phyloP scores from a whole-genome alignment of 2,329 filamentous ascomycete species.

The Taxawa tesnikishii region DNA sequence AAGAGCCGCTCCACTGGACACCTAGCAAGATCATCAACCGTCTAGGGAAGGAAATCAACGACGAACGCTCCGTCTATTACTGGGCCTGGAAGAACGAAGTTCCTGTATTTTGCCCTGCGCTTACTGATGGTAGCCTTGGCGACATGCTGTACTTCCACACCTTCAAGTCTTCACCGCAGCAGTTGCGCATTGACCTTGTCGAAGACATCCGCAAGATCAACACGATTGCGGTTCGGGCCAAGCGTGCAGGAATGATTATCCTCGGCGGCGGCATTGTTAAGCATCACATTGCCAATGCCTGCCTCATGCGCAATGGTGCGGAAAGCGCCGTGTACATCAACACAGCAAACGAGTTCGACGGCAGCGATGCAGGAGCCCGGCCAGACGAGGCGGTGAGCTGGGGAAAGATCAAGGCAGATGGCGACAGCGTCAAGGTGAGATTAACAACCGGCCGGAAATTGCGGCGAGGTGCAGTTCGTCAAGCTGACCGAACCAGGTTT shows the following conservation, averaged over 20 bases:
- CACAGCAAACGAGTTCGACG: constrained; percentile 94
- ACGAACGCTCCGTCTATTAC: constrained; percentile 85
- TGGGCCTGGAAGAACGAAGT: constrained; percentile 98
- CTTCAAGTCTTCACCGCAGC: constrained; percentile 72
- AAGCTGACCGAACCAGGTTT: too few relatives aligned
- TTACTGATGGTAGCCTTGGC: constrained; percentile 88
- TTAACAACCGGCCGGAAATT: too few relatives aligned
- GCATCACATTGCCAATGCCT: constrained; percentile 96
- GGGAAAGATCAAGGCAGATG: constrained; percentile 92
- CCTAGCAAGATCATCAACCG: constrained; percentile 84
- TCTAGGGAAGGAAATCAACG: constrained; percentile 85
- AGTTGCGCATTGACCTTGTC: constrained; percentile 80
- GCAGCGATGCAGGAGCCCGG: constrained; percentile 85
- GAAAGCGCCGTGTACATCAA: constrained; percentile 97
- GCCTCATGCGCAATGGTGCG: constrained; percentile 92
- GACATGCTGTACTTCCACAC: constrained; percentile 99
- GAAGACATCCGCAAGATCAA: constrained; percentile 91
- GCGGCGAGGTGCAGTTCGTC: too few relatives aligned
- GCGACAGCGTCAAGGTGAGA: constrained; percentile 75
- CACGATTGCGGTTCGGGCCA: constrained; percentile 76
- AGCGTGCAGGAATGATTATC: constrained; percentile 87
- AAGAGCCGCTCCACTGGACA: constrained; percentile 73
- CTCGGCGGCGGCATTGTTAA: constrained; percentile 92
- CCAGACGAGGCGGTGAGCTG: constrained; percentile 96
- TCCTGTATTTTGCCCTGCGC: constrained; percentile 88